Percentiles rank a stretch among this genome's conserved stretches.
Conservation (phyloP, 1,284 basidiomycete genomes). For the Spongiforma sp. region DNA sequence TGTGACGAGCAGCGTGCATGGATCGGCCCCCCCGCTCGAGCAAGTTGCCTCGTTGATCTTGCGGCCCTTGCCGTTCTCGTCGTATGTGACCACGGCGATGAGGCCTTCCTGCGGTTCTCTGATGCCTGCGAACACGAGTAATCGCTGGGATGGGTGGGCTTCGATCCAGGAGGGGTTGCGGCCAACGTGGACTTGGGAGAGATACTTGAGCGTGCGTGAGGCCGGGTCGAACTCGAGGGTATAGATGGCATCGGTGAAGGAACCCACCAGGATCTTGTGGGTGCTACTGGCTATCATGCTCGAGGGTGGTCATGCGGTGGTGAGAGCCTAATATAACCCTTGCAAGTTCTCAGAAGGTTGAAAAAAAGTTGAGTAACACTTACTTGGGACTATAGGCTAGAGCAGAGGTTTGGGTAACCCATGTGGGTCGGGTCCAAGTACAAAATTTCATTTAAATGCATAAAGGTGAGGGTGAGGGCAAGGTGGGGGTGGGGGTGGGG, state of each 20-base stretch:
- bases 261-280: constrained; percentile 60
- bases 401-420: too few species aligned
- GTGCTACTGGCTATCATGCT: constrained; percentile 23
- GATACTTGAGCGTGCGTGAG: constrained; percentile 45
- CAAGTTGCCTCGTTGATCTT: constrained; percentile 39
- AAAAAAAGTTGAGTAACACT: too few species aligned
- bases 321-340: too few species aligned
- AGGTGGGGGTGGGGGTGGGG: too few species aligned
- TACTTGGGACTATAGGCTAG: too few species aligned
- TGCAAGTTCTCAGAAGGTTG: too few species aligned
- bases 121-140: constrained; percentile 57
- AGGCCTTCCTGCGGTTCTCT: constrained; percentile 63
- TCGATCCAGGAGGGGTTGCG: constrained; percentile 74
- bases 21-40: constrained; percentile 56
- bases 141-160: constrained; percentile 56
- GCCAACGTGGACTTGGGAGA: constrained; percentile 56
- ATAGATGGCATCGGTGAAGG: constrained; percentile 64
- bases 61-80: constrained; percentile 35
- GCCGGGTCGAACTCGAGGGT: constrained; percentile 53
- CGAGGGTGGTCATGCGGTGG: too few species aligned
- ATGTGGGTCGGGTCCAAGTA: too few species aligned
- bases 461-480: too few species aligned
- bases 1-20: constrained; percentile 59
- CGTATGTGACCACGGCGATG: constrained; percentile 58
- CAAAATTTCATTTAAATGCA: too few species aligned